phyloP scores from a whole-genome alignment of 1,284 basidiomycete genomes.

The Ceratobasidium sp. region DNA sequence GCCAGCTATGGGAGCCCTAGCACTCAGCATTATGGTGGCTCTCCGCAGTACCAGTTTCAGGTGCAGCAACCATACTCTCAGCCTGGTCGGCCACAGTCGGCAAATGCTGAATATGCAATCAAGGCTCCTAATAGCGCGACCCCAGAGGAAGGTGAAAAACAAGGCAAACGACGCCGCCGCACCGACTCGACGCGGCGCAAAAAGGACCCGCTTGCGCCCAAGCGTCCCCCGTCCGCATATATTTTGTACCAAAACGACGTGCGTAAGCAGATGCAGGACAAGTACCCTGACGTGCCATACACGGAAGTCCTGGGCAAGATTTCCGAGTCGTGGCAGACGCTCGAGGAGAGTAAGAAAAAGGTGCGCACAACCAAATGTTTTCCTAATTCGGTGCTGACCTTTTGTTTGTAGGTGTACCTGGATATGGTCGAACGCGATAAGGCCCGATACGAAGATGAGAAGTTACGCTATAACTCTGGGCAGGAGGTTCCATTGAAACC shows the following conservation, averaged over 20 bases:
- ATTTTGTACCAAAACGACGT: constrained; percentile 95
- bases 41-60: constrained; percentile 32
- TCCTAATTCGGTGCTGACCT: constrained; percentile 42
- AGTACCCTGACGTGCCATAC: constrained; percentile 71
- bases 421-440: constrained; percentile 46
- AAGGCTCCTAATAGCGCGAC: constrained; percentile 8
- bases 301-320: constrained; percentile 76
- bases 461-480: constrained; percentile 50
- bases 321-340: constrained; percentile 73
- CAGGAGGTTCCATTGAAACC: constrained; percentile 29
- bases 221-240: constrained; percentile 93
- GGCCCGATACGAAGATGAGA: constrained; percentile 46
- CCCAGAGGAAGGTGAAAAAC: constrained; percentile 7
- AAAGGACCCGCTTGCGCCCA: constrained; percentile 93
- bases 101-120: too few species aligned
- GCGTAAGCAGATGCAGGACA: constrained; percentile 71
- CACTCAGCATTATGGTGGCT: constrained; percentile 5
- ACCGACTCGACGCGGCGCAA: constrained; percentile 8
- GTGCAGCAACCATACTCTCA: constrained; percentile 19
- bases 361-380: constrained; percentile 54
- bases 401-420: constrained; percentile 50
- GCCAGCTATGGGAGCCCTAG: neutral
- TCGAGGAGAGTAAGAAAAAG: constrained; percentile 73
- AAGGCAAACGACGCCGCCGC: constrained; percentile 23
- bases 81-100: neutral